phyloP scores from a whole-genome alignment of 1,139 yeast species.

The Taphrina sp. region DNA sequence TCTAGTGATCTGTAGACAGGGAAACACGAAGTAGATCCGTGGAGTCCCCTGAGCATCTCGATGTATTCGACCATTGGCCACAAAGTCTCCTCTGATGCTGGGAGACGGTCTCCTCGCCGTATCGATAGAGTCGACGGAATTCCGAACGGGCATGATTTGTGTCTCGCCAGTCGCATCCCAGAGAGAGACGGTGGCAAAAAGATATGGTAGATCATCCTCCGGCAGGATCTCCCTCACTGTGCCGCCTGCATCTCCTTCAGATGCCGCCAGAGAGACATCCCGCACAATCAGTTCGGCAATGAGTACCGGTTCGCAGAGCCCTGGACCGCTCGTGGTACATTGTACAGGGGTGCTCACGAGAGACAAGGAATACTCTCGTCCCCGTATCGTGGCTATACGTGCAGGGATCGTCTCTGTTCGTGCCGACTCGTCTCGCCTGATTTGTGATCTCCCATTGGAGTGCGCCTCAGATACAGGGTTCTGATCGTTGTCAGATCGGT shows the following conservation, averaged over 20 bases:
- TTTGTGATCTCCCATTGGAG: no score
- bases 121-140: not conserved
- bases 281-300: slow-evolving; percentile 7
- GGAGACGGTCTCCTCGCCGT: not conserved
- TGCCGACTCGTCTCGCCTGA: no score
- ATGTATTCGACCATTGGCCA: slow-evolving; percentile 12
- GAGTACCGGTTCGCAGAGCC: slow-evolving; percentile 11
- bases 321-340: slow-evolving; percentile 21
- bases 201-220: slow-evolving; percentile 22
- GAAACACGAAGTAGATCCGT: slow-evolving; percentile 18
- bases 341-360: slow-evolving; percentile 8
- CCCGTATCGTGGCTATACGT: no score
- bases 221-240: not conserved
- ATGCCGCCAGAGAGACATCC: not conserved
- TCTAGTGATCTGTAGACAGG: slow-evolving; percentile 9
- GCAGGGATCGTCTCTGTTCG: no score
- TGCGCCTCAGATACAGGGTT: no score
- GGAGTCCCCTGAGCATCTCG: slow-evolving; percentile 1
- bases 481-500: no score
- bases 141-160: not conserved
- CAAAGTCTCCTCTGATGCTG: not conserved
- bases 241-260: not conserved
- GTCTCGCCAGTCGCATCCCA: slow-evolving; percentile 4
- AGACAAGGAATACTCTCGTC: slow-evolving; percentile 5
- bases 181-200: slow-evolving; percentile 7